Percentiles rank a stretch among this genome's conserved stretches.
Evolutionary conservation across 2,329 filamentous ascomycete species (phyloP).

Genomic region (Xylariaceae sp.): DNA sequence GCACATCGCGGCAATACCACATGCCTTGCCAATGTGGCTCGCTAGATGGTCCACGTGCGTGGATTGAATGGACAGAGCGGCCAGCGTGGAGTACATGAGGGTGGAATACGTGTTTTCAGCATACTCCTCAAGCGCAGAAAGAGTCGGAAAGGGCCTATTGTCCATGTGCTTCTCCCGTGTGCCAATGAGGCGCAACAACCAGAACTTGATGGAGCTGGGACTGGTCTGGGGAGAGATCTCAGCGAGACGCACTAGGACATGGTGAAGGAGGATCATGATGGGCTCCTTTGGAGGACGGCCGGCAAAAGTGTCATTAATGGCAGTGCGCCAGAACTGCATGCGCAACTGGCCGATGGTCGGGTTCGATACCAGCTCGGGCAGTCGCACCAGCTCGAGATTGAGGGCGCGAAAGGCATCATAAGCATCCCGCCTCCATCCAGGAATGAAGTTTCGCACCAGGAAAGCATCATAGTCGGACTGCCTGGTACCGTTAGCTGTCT

Average conservation of each 20-base stretch:
- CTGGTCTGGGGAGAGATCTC: slow-evolving; percentile 37
- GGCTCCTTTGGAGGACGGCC: slow-evolving; percentile 82
- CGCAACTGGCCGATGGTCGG: slow-evolving; percentile 83
- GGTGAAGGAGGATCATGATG: slow-evolving; percentile 76
- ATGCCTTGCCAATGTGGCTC: slow-evolving; percentile 91
- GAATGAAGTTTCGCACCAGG: slow-evolving; percentile 79
- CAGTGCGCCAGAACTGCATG: slow-evolving; percentile 92
- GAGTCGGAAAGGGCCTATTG: slow-evolving; percentile 71
- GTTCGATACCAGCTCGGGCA: slow-evolving; percentile 85
- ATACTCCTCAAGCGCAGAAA: slow-evolving; percentile 76
- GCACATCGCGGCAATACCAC: slow-evolving; percentile 80
- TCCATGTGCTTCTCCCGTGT: slow-evolving; percentile 78
- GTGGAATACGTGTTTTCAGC: slow-evolving; percentile 94
- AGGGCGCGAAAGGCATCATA: slow-evolving; percentile 88
- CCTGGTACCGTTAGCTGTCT: slow-evolving; percentile 41
- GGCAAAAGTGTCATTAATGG: slow-evolving; percentile 70
- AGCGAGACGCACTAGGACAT: slow-evolving; percentile 60
- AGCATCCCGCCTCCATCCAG: slow-evolving; percentile 65
- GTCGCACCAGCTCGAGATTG: slow-evolving; percentile 85
- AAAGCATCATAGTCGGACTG: slow-evolving; percentile 86
- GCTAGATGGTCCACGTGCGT: slow-evolving; percentile 88
- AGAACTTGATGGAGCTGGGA: slow-evolving; percentile 58
- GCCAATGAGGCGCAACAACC: slow-evolving; percentile 71
- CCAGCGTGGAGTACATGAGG: slow-evolving; percentile 80
- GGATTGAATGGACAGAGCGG: slow-evolving; percentile 71